phyloP scores from a whole-genome alignment of 768 basidiomycete genomes.

The Tubosaeta sp. region DNA sequence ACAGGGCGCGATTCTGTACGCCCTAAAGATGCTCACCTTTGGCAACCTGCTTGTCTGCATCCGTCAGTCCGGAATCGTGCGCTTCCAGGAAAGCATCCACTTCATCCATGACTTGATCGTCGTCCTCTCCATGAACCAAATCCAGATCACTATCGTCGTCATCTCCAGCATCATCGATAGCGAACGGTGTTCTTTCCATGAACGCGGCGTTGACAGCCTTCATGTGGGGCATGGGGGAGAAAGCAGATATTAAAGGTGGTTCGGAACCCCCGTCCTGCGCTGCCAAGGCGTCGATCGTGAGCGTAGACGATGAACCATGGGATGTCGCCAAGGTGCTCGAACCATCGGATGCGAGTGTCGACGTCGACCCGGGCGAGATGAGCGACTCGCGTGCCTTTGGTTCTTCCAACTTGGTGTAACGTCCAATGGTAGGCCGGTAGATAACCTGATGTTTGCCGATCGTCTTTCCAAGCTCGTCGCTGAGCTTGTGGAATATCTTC shows the following conservation, averaged over 20 bases:
- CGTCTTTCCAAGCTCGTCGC: conserved; percentile 91
- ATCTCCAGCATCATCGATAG: conserved; percentile 86
- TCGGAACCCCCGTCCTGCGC: conserved; percentile 20
- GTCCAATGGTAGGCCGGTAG: conserved; percentile 79
- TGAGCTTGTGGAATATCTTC: conserved; percentile 88
- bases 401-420: conserved; percentile 79
- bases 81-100: conserved; percentile 95
- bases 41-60: conserved; percentile 73
- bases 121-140: conserved; percentile 52
- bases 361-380: conserved; percentile 61
- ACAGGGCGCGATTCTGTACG: not conserved
- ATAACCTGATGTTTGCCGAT: conserved; percentile 90
- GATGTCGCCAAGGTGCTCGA: conserved; percentile 24
- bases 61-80: conserved; percentile 80
- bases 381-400: conserved; percentile 86
- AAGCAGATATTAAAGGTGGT: conserved; percentile 21
- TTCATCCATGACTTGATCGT: conserved; percentile 87
- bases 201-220: conserved; percentile 76
- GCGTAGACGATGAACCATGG: conserved; percentile 42
- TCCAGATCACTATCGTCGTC: conserved; percentile 63
- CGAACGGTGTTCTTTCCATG: conserved; percentile 91
- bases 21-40: conserved; percentile 49
- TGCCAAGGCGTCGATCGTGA: conserved; percentile 43
- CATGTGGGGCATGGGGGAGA: conserved; percentile 62
- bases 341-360: conserved; percentile 41